Evolutionary conservation across 2,329 filamentous ascomycete genomes (phyloP).

Genomic region (Ceratocystis albifundus): DNA sequence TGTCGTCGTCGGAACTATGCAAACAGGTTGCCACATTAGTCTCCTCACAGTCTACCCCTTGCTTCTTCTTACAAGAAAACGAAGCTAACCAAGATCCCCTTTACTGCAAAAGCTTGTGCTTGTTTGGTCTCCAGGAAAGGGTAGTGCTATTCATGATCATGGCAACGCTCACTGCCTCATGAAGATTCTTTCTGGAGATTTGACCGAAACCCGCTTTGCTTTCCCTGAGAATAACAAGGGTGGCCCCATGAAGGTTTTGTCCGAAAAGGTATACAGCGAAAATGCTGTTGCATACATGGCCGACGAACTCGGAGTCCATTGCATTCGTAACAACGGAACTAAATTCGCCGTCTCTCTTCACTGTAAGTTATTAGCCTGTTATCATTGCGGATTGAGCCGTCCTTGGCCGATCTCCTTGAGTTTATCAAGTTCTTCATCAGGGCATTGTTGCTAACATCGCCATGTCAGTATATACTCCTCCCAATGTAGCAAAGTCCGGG

Average conservation of each 20-base stretch:
- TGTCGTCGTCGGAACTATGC: background rate
- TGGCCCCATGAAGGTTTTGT: conserved; percentile 51
- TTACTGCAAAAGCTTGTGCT: conserved; percentile 54
- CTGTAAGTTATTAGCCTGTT: conserved; percentile 35
- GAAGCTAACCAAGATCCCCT: conserved; percentile 1
- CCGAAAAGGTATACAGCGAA: conserved; percentile 54
- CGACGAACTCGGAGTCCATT: conserved; percentile 76
- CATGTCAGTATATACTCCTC: conserved; percentile 63
- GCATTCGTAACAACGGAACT: conserved; percentile 62
- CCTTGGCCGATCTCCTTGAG: background rate
- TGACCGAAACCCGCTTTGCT: conserved; percentile 71
- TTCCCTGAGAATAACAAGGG: conserved; percentile 49
- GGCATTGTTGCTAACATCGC: conserved; percentile 20
- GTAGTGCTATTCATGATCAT: conserved; percentile 78
- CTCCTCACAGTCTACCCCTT: background rate
- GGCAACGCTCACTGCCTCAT: conserved; percentile 85
- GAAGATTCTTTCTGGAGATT: conserved; percentile 68
- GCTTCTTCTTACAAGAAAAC: background rate
- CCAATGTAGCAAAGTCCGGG: conserved; percentile 72
- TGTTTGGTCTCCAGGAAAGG: conserved; percentile 78
- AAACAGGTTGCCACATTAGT: background rate
- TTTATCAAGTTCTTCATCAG: background rate
- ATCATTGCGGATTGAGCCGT: too few relatives aligned
- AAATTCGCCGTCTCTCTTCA: conserved; percentile 78
- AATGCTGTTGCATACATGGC: conserved; percentile 84